phyloP scores from a whole-genome alignment of 345 rosid species.

The Theobroma cacao region DNA sequence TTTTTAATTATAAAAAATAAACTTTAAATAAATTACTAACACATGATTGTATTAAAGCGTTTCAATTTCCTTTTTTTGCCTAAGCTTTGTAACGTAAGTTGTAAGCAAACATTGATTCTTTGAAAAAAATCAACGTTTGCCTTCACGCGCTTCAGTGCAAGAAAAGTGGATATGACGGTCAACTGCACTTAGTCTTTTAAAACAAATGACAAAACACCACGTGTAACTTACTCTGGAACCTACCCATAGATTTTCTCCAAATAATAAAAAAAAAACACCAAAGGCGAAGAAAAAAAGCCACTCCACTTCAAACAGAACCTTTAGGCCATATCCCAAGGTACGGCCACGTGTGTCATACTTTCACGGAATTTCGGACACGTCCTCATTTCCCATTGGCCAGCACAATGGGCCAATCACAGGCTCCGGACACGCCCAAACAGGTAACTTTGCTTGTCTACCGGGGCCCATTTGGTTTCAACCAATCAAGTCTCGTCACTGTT shows the following conservation, averaged over 20 bases:
- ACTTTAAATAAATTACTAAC: too few relatives aligned
- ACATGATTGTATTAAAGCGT: too few relatives aligned
- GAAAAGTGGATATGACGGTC: background rate
- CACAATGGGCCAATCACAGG: constrained; percentile 1
- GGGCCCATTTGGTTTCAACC: background rate
- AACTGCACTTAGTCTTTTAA: background rate
- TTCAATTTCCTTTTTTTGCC: too few relatives aligned
- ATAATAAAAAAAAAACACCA: background rate
- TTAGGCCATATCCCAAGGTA: constrained; percentile 11
- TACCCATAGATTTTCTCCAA: background rate
- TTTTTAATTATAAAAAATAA: too few relatives aligned
- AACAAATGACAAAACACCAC: background rate
- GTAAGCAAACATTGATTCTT: background rate
- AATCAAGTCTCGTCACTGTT: constrained; percentile 2
- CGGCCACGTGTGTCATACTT: constrained; percentile 2
- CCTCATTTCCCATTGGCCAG: background rate
- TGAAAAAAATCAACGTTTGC: background rate
- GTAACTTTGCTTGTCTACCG: background rate
- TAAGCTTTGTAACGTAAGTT: too few relatives aligned
- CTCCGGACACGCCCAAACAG: background rate
- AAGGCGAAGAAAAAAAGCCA: background rate
- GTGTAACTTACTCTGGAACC: background rate
- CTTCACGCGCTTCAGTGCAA: background rate
- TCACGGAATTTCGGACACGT: background rate
- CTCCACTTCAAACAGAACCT: constrained; percentile 17